Evolutionary conservation across 2,329 filamentous ascomycete species (phyloP), one percentile per base, ranked within the genome.

Genomic region (Fusarium ramigenum): DNA sequence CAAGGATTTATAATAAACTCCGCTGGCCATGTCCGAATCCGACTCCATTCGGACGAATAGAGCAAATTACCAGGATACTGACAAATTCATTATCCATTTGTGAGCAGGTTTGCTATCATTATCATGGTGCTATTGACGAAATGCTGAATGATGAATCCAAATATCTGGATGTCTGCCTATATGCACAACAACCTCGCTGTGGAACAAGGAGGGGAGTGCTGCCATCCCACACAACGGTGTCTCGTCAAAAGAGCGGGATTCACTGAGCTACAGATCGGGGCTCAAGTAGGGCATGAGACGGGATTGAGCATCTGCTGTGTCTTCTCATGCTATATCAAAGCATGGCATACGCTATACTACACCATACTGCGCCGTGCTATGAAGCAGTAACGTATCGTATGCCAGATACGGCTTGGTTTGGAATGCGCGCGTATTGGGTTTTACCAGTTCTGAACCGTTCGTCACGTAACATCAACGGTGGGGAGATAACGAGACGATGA

Each of bases 381-480:
- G 21, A 39, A 49, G 42, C 53, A 63, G 57, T 47, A 65, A 69
- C 66, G 69, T 72, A 66, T 66, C 67, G 56, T 50, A 42, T 66
- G 21, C 50, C 58, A 37, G 25, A 71, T 71, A 72, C 57, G 64
- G 62, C 43, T 44, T 60, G 64, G 62, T 34, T 28, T 64, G 57
- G 40, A 52, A 63, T 69, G 70, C 44, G 52, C 60, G 63, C 70
- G 64, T 60, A 70, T 73, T 66, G 66, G 43, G 46, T 68, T 64
- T 47, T 47, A 60, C 39, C 47, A 39, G 37, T 32, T 50, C 57
- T 56, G 59, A 58, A 36, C 44, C 39, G 53, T 67, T 63, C 61
- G 63, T 65, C 62, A 70, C 68, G 75, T 77, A 72, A 57, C 72
- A 77, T 77, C 46, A 61, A 73, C 53, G 61, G 75, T 74, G 75